Evolutionary conservation across 1,284 basidiomycete species (phyloP).

Genomic region (Cryptococcus deneoformans): DNA sequence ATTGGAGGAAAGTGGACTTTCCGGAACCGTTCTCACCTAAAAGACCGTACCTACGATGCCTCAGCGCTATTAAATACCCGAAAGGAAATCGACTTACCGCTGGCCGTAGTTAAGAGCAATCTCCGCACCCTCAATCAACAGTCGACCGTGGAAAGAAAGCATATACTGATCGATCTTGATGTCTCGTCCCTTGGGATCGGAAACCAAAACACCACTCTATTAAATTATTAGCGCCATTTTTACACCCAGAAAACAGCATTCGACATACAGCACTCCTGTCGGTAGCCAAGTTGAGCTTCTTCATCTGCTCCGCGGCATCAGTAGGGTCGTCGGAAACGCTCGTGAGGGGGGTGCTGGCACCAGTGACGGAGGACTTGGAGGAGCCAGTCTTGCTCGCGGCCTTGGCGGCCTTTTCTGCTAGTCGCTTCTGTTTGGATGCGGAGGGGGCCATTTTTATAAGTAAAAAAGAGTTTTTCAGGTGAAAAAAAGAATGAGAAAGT

Average conservation of each 20-base stretch:
- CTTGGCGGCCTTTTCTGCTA: conserved; percentile 58
- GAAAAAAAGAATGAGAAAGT: neutral
- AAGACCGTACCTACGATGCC: conserved; percentile 69
- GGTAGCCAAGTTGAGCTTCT: conserved; percentile 79
- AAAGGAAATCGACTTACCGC: conserved; percentile 53
- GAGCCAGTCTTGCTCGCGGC: neutral
- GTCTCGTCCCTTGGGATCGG: conserved; percentile 88
- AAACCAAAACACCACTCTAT: conserved; percentile 80
- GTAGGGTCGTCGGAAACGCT: conserved; percentile 69
- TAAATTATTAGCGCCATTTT: neutral
- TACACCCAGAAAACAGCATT: no score
- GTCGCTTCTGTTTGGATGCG: conserved; percentile 61
- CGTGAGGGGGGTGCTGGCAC: conserved; percentile 67
- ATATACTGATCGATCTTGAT: conserved; percentile 97
- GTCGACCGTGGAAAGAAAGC: conserved; percentile 93
- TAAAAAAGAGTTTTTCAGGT: neutral
- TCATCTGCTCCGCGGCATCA: conserved; percentile 62
- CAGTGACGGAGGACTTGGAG: conserved; percentile 64
- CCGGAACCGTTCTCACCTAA: conserved; percentile 97
- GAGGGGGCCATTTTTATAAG: conserved; percentile 40
- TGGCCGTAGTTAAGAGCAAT: conserved; percentile 96
- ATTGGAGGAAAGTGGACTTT: conserved; percentile 63
- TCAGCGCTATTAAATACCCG: neutral
- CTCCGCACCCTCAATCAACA: conserved; percentile 86
- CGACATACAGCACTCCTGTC: conserved; percentile 63